Percentiles rank a stretch among this genome's conserved stretches.
phyloP scores from a whole-genome alignment of 176 grass and related monocot genomes.

The Lolium perenne region DNA sequence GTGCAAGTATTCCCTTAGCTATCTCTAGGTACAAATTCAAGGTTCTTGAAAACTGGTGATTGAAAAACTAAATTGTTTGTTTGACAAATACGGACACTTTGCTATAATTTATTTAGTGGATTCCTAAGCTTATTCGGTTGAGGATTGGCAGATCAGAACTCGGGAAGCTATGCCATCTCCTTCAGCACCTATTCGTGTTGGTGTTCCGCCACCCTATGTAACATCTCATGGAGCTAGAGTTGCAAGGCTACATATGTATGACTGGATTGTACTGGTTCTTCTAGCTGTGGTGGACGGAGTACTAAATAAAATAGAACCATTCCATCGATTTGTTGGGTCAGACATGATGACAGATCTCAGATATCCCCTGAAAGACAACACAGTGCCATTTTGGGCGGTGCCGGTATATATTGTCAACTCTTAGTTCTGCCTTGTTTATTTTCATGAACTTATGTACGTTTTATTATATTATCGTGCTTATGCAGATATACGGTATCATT shows the following conservation, averaged over 20 bases:
- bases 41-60: neutral
- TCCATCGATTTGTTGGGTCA: constrained; percentile 76
- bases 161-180: constrained; percentile 41
- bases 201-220: constrained; percentile 42
- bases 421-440: constrained; percentile 33
- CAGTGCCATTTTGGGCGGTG: constrained; percentile 85
- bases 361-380: constrained; percentile 82
- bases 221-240: constrained; percentile 68
- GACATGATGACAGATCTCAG: constrained; percentile 83
- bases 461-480: constrained; percentile 32
- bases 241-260: constrained; percentile 63
- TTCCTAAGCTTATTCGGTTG: neutral
- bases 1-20: neutral
- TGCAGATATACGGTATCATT: constrained; percentile 67
- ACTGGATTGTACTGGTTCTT: constrained; percentile 75
- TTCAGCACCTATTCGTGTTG: constrained; percentile 33
- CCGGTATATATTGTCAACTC: constrained; percentile 55
- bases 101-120: neutral
- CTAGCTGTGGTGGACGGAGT: constrained; percentile 61
- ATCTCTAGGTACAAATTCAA: neutral
- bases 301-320: constrained; percentile 85
- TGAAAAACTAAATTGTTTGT: neutral
- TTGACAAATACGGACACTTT: neutral
- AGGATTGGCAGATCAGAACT: constrained; percentile 27
- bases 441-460: neutral